These are phyloP conservation scores for Aquanectria penicillioides DNA, from an alignment of 2,329 filamentous ascomycete genomes.

Conservation along the genomic window DNA sequence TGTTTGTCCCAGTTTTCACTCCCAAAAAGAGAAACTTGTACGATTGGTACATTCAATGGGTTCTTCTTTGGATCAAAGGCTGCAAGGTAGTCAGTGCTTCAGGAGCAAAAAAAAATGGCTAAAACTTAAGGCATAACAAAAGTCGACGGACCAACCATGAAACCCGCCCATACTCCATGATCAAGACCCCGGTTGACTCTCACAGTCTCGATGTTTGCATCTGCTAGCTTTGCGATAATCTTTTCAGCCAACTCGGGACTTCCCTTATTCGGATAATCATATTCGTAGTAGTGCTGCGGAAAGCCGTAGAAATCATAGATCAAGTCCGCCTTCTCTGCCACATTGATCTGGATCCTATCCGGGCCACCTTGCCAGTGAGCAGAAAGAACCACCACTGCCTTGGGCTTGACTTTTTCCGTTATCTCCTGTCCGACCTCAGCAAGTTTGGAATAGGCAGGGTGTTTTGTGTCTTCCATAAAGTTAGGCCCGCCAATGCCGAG, in stretches of 20 bases:
- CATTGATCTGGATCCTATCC: slow-evolving; percentile 2
- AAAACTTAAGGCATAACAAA: not conserved
- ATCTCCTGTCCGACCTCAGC: not conserved
- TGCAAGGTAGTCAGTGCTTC: not conserved
- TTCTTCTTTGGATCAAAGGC: slow-evolving; percentile 9
- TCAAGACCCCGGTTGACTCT: slow-evolving; percentile 11
- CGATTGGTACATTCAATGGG: slow-evolving; percentile 10
- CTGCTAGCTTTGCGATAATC: slow-evolving; percentile 2
- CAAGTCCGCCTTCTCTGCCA: not conserved
- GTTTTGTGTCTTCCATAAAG: not conserved
- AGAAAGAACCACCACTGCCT: slow-evolving; percentile 2
- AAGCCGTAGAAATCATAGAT: slow-evolving; percentile 14
- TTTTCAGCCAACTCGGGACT: slow-evolving; percentile 10
- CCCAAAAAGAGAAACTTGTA: slow-evolving; percentile 10
- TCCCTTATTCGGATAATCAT: slow-evolving; percentile 3
- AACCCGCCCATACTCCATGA: slow-evolving; percentile 13
- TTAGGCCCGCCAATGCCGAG: slow-evolving; percentile 3
- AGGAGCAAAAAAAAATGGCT: not conserved
- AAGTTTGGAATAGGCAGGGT: not conserved
- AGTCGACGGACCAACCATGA: slow-evolving; percentile 7
- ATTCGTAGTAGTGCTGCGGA: slow-evolving; percentile 8
- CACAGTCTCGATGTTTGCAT: not conserved
- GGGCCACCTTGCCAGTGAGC: slow-evolving; percentile 1
- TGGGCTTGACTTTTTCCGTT: not conserved
- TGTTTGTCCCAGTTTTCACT: slow-evolving; percentile 4